Evolutionary conservation across 2,329 filamentous ascomycete species (phyloP).

Genomic region (Aspergillus sp.): DNA sequence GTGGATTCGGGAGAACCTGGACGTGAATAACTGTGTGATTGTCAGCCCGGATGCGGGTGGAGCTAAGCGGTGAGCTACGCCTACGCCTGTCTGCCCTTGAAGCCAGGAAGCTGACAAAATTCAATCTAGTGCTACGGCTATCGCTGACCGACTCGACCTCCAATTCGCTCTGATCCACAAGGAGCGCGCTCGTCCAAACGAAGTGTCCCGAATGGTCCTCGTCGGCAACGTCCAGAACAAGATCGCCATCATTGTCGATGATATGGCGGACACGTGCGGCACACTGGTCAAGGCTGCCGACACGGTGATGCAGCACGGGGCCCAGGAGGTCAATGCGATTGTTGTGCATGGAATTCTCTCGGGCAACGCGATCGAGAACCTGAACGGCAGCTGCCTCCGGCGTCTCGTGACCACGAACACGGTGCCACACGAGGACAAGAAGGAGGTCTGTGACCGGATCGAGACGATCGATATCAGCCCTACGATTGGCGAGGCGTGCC

Average conservation of each 20-base stretch:
- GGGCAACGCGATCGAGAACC: constrained; percentile 75
- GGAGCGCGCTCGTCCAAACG: constrained; percentile 82
- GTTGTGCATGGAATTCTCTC: constrained; percentile 90
- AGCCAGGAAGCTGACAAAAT: neutral
- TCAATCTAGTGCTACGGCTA: constrained; percentile 62
- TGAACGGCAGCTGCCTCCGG: constrained; percentile 68
- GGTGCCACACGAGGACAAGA: constrained; percentile 71
- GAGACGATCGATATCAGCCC: constrained; percentile 88
- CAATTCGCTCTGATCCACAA: constrained; percentile 95
- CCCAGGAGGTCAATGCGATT: constrained; percentile 81
- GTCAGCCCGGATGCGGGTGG: constrained; percentile 92
- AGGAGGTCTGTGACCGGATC: constrained; percentile 65
- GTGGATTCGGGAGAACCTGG: constrained; percentile 82
- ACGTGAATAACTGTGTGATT: constrained; percentile 76
- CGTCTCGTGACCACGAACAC: constrained; percentile 87
- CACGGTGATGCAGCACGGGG: constrained; percentile 77
- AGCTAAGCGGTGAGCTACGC: constrained; percentile 60
- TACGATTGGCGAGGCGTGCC: constrained; percentile 48
- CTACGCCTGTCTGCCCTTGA: too few relatives aligned
- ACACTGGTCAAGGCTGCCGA: constrained; percentile 81
- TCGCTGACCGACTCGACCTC: constrained; percentile 82
- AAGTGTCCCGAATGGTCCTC: constrained; percentile 89
- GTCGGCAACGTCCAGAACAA: constrained; percentile 88
- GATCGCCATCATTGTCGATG: constrained; percentile 90
- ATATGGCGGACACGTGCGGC: constrained; percentile 95